A percentile compares a stretch with the other conserved stretches of the same genome.
phyloP scores from a whole-genome alignment of 805 yeast genomes.

The Hermanozyma aechmeae region DNA sequence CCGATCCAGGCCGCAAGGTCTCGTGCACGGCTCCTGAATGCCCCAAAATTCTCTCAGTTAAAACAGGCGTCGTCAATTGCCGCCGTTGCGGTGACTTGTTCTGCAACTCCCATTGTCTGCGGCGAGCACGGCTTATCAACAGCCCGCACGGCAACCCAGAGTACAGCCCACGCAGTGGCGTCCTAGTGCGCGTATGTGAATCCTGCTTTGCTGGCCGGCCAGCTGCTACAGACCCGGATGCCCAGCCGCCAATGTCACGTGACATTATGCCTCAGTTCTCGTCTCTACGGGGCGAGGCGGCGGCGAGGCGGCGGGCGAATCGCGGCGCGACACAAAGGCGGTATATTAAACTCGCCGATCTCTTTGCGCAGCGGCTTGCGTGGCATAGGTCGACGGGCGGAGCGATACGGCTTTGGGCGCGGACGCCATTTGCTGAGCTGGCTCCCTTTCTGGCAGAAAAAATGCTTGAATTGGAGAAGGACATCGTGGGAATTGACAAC shows the following conservation, averaged over 20 bases:
- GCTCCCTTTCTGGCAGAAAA: constrained; percentile 2
- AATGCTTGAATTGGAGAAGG: constrained; percentile 12
- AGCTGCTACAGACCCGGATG: constrained; percentile 22
- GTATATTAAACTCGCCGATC: constrained; percentile 36
- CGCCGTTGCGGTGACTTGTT: constrained; percentile 66
- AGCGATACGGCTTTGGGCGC: not conserved
- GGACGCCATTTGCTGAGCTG: not conserved
- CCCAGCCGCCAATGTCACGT: constrained; percentile 19
- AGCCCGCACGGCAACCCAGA: constrained; percentile 36
- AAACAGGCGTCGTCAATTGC: constrained; percentile 59
- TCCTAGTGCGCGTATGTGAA: constrained; percentile 45
- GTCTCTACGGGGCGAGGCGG: constrained; percentile 27
- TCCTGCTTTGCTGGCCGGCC: constrained; percentile 46
- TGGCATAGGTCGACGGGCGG: constrained; percentile 1
- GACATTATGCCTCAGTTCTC: constrained; percentile 43
- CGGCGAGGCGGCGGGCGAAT: constrained; percentile 42
- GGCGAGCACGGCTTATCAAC: constrained; percentile 40
- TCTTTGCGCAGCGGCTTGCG: constrained; percentile 6
- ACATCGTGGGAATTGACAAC: constrained; percentile 33
- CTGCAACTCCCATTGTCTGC: constrained; percentile 57
- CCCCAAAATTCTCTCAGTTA: constrained; percentile 32
- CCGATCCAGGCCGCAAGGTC: constrained; percentile 24
- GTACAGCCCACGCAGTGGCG: constrained; percentile 31
- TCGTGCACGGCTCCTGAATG: constrained; percentile 36
- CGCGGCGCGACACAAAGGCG: constrained; percentile 52